Percentiles rank a stretch among this genome's conserved stretches.
These are phyloP conservation scores for Tieghemiomyces parasiticus DNA, from an alignment of 192 early-diverging fungal genomes.

Conservation along the genomic window DNA sequence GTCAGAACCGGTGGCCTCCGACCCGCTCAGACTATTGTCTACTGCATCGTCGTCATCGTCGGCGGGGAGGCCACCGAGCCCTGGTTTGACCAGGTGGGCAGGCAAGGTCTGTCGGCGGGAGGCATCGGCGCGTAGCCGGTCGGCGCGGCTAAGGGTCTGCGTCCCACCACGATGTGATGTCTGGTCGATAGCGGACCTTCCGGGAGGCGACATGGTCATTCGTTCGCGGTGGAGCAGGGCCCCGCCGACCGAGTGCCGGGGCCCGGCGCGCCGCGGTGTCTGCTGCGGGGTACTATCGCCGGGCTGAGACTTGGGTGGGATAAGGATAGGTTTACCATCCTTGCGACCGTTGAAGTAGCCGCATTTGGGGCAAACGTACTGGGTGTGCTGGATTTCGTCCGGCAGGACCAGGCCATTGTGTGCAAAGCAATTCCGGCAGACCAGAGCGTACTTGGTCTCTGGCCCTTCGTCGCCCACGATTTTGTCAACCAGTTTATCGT, in stretches of 20 bases:
- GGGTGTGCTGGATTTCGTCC: slow-evolving; percentile 58
- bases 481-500: slow-evolving; percentile 83
- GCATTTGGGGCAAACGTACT: slow-evolving; percentile 31
- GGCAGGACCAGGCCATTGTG: slow-evolving; percentile 88
- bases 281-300: too few relatives aligned
- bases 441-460: slow-evolving; percentile 82
- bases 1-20: too few relatives aligned
- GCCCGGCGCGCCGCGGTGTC: too few relatives aligned
- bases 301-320: too few relatives aligned
- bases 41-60: too few relatives aligned
- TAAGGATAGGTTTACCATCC: too few relatives aligned
- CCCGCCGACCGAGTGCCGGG: background rate
- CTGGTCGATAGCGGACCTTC: too few relatives aligned
- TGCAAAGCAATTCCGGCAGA: slow-evolving; percentile 77
- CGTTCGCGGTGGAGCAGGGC: background rate
- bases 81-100: background rate
- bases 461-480: slow-evolving; percentile 77
- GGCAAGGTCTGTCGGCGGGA: background rate
- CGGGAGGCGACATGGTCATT: background rate
- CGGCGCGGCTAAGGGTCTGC: too few relatives aligned
- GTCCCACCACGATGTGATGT: too few relatives aligned
- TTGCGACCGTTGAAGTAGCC: slow-evolving; percentile 20
- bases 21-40: too few relatives aligned
- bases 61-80: too few relatives aligned
- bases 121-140: background rate